Conservation (phyloP, 1,139 yeast genomes). For the Protomyces arabidopsidicola region DNA sequence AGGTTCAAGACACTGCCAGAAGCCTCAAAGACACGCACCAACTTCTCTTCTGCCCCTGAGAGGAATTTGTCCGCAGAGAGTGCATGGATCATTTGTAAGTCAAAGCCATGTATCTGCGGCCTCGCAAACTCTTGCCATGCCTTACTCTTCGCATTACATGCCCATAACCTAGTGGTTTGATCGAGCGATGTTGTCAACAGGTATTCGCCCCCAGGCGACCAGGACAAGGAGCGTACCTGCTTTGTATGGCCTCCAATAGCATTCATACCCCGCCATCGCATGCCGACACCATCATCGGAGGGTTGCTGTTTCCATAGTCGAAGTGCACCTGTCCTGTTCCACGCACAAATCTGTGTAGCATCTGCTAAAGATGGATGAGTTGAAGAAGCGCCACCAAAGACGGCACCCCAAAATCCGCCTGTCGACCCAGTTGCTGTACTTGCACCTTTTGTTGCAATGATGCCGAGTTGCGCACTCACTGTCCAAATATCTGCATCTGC, state of each 20-base stretch:
- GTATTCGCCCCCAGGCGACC: slow-evolving; percentile 66
- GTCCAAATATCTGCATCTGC: slow-evolving; percentile 84
- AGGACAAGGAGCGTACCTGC: slow-evolving; percentile 71
- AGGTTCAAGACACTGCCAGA: slow-evolving; percentile 73
- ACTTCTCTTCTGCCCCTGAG: slow-evolving; percentile 95
- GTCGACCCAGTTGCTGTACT: slow-evolving; percentile 97
- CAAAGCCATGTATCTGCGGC: slow-evolving; percentile 98
- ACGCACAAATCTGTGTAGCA: slow-evolving; percentile 87
- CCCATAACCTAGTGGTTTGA: slow-evolving; percentile 83
- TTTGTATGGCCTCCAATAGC: slow-evolving; percentile 74
- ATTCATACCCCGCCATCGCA: slow-evolving; percentile 51
- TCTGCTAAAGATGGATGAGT: slow-evolving; percentile 44
- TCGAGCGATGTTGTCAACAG: slow-evolving; percentile 69
- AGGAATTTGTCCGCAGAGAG: slow-evolving; percentile 62
- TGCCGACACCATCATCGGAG: slow-evolving; percentile 36
- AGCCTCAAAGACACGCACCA: slow-evolving; percentile 80
- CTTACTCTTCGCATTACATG: slow-evolving; percentile 43
- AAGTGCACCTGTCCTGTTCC: slow-evolving; percentile 56
- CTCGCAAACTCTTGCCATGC: slow-evolving; percentile 87
- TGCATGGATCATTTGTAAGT: slow-evolving; percentile 78
- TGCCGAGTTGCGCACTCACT: slow-evolving; percentile 76
- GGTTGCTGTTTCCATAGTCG: slow-evolving; percentile 34
- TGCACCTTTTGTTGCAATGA: slow-evolving; percentile 90
- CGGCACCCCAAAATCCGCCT: slow-evolving; percentile 92
- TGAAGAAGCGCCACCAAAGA: slow-evolving; percentile 53